phyloP scores from a whole-genome alignment of 495 filamentous ascomycete genomes.

The Podospora anserina region DNA sequence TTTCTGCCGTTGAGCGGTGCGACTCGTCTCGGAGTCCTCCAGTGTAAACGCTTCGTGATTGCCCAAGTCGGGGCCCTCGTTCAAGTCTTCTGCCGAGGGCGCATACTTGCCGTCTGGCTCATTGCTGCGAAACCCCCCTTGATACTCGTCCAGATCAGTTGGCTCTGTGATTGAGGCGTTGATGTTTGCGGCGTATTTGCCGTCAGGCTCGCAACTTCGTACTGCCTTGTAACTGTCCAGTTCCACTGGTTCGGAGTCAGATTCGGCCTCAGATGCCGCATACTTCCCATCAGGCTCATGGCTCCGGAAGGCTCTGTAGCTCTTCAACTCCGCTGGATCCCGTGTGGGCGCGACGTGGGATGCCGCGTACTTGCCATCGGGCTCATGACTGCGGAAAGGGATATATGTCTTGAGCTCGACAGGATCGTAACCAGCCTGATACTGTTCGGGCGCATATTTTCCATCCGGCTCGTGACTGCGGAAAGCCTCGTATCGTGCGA shows the following conservation, averaged over 20 bases:
- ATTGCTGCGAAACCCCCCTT: constrained; percentile 11
- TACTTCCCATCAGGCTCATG: constrained; percentile 36
- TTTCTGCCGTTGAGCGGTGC: background rate
- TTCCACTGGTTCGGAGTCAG: constrained; percentile 20
- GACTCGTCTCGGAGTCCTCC: constrained; percentile 29
- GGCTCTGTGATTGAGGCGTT: background rate
- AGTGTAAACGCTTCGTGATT: constrained; percentile 34
- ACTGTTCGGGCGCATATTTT: constrained; percentile 28
- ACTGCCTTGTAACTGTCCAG: constrained; percentile 28
- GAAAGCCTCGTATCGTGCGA: constrained; percentile 34
- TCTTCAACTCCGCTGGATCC: constrained; percentile 12
- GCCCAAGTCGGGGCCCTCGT: constrained; percentile 32
- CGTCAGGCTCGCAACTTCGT: constrained; percentile 12
- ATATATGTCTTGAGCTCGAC: constrained; percentile 19
- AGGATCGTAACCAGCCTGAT: background rate
- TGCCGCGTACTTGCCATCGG: constrained; percentile 28
- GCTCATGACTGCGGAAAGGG: constrained; percentile 34
- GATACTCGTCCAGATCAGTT: constrained; percentile 5
- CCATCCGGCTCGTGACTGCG: constrained; percentile 36
- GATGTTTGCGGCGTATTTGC: constrained; percentile 7
- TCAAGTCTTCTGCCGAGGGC: constrained; percentile 13
- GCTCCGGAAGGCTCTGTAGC: constrained; percentile 28
- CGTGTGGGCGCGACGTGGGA: background rate
- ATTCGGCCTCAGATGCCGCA: constrained; percentile 18
- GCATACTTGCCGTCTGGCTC: constrained; percentile 10